These are phyloP conservation scores for Aspergillus puulaauensis DNA, from an alignment of 2,329 filamentous ascomycete species.

Conservation along the genomic window DNA sequence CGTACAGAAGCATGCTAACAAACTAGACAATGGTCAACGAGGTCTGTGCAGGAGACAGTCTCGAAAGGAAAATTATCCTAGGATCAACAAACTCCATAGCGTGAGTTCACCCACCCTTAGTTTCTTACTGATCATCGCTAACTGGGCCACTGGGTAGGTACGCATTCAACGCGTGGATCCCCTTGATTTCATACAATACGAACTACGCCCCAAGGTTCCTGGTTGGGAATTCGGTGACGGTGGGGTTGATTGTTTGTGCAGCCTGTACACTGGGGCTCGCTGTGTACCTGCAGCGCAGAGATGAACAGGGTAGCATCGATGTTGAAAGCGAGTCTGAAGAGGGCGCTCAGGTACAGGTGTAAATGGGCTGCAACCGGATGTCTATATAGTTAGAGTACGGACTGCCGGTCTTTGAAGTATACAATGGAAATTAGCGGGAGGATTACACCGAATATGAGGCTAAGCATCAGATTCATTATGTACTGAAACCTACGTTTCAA, in stretches of 20 bases:
- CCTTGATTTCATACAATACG: neutral
- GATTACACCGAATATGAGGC: too few species aligned
- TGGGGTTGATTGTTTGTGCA: neutral
- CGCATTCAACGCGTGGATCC: slow-evolving; percentile 2
- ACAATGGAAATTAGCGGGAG: too few species aligned
- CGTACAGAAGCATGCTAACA: neutral
- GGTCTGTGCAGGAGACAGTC: neutral
- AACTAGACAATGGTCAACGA: slow-evolving; percentile 2
- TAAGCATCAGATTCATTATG: too few species aligned
- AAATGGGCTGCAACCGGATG: too few species aligned
- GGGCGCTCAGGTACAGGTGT: neutral
- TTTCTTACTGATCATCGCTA: neutral
- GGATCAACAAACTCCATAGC: slow-evolving; percentile 1
- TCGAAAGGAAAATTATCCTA: neutral
- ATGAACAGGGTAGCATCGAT: neutral
- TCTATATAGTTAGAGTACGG: too few species aligned
- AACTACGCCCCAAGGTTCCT: neutral
- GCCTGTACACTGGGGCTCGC: neutral
- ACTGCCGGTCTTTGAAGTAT: too few species aligned
- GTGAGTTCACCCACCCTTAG: neutral
- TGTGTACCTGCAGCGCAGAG: neutral
- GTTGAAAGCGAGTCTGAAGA: neutral
- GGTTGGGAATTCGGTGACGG: neutral
- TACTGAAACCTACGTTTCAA: too few species aligned
- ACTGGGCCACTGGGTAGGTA: neutral